Conservation (phyloP, 2,329 filamentous ascomycete species). For the Rutstroemia sp. region DNA sequence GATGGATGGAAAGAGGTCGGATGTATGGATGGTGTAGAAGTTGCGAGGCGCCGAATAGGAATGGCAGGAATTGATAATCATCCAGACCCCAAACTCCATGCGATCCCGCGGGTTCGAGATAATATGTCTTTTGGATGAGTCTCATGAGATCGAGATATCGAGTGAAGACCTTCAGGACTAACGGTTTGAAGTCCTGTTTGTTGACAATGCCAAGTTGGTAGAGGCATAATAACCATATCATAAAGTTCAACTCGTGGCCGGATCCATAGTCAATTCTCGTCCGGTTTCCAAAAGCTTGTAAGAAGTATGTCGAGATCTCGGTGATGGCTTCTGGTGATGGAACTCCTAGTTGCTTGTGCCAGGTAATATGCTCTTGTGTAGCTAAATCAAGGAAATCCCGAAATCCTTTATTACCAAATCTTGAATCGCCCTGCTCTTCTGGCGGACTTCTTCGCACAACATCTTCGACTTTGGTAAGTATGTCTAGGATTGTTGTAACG, state of each 20-base stretch:
- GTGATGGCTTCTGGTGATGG: constrained; percentile 44
- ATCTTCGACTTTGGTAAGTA: constrained; percentile 63
- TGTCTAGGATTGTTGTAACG: constrained; percentile 56
- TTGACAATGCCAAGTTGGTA: constrained; percentile 67
- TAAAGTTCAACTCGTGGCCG: constrained; percentile 94
- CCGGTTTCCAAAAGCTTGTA: constrained; percentile 78
- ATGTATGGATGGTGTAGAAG: constrained; percentile 76
- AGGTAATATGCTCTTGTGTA: constrained; percentile 43
- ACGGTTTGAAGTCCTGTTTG: constrained; percentile 57
- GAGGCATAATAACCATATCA: constrained; percentile 92
- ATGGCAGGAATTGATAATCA: constrained; percentile 95
- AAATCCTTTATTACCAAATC: constrained; percentile 94
- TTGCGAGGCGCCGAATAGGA: constrained; percentile 89
- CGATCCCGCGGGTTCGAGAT: constrained; percentile 91
- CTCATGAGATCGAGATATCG: constrained; percentile 85
- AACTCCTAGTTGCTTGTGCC: constrained; percentile 58
- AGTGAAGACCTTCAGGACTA: constrained; percentile 73
- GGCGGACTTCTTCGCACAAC: constrained; percentile 67
- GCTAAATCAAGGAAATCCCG: constrained; percentile 69
- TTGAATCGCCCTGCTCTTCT: constrained; percentile 76
- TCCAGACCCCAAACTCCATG: constrained; percentile 98
- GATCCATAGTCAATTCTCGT: constrained; percentile 92
- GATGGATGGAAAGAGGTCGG: constrained; percentile 77
- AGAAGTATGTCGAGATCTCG: constrained; percentile 74
- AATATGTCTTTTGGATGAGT: constrained; percentile 81